Evolutionary conservation across 257 asterid species (phyloP), one percentile per base, ranked within the genome.

Genomic region (Fraxinus excelsior): DNA sequence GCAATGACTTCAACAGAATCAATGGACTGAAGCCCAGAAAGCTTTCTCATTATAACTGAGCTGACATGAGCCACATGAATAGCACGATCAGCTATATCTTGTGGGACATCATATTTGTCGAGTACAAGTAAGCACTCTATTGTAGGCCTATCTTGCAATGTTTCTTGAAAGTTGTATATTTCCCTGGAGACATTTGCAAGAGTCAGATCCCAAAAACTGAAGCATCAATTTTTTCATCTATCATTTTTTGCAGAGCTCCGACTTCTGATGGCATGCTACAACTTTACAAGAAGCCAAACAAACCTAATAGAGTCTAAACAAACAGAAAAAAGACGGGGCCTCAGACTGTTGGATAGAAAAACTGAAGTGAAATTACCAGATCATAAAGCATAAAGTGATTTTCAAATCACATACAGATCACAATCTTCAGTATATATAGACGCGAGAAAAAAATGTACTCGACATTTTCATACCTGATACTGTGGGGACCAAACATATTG

Each of bases 1-100:
- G 98, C 98, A 76, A 89, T 84, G 89, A 86, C 80, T 67, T 91
- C 89, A 76, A 89, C 82, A 77, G 94, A 88, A 84, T 96, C 97
- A 75, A 82, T 81, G 0, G 97, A 96, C 74, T 89, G 97, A 68
- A 96, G 82, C 80, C 98, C 99, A 9, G 94, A 88, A 51, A 93
- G 84, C 82, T 93, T 93, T 84, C 84, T 89, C 86, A 93, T 86
- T 80, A 96, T 97, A 74, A 56, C 83, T 34, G 92, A 80, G 82
- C 85, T 91, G 80, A 93, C 97, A 53, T 72, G 86, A 75, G 93
- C 82, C 44, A 81, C 79, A n/a, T 67, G 91, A 34, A 77, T 40
- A 62, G 78, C 56, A 72, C 77, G 60, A 29, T 38, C 37, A 66
- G 74, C 85, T 58, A 96, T 79, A 72, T 85, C 95, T 76, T 88